Evolutionary conservation across 1,284 basidiomycete genomes (phyloP).

Genomic region (Veloporphyrellus conicus): DNA sequence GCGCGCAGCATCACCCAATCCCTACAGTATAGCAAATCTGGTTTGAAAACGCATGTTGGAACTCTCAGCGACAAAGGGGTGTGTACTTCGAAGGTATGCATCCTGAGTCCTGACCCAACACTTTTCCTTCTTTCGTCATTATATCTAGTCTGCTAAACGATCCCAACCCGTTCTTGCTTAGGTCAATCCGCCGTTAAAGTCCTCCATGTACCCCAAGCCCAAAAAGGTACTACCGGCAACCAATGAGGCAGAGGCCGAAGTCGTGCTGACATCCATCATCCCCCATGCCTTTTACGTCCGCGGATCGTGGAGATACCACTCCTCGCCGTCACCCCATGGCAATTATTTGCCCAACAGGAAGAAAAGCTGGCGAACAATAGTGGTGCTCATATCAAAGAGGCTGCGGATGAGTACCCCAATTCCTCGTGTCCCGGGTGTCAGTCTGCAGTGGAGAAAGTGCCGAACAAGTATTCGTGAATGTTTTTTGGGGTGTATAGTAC

Average conservation of each 20-base stretch:
- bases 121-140: not conserved
- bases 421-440: slow-evolving; percentile 59
- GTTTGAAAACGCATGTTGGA: slow-evolving; percentile 86
- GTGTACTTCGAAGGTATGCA: slow-evolving; percentile 91
- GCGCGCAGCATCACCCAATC: slow-evolving; percentile 80
- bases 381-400: slow-evolving; percentile 53
- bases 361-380: slow-evolving; percentile 37
- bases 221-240: slow-evolving; percentile 79
- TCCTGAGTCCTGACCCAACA: not conserved
- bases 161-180: slow-evolving; percentile 34
- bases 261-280: slow-evolving; percentile 69
- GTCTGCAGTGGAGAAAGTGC: slow-evolving; percentile 56
- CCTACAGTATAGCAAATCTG: slow-evolving; percentile 78
- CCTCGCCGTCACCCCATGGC: slow-evolving; percentile 78
- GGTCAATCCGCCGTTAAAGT: slow-evolving; percentile 92
- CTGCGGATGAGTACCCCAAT: slow-evolving; percentile 43
- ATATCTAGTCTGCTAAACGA: not conserved
- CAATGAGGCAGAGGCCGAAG: slow-evolving; percentile 73
- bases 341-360: slow-evolving; percentile 60
- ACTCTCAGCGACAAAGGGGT: slow-evolving; percentile 91
- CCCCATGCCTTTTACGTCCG: slow-evolving; percentile 88
- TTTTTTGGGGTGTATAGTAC: not conserved
- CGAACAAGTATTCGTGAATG: slow-evolving; percentile 46
- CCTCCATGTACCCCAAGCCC: slow-evolving; percentile 86
- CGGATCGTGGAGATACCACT: slow-evolving; percentile 67